Evolutionary conservation across 805 yeast genomes (phyloP).

Genomic region (Vanderwaltozyma yarrowii): DNA sequence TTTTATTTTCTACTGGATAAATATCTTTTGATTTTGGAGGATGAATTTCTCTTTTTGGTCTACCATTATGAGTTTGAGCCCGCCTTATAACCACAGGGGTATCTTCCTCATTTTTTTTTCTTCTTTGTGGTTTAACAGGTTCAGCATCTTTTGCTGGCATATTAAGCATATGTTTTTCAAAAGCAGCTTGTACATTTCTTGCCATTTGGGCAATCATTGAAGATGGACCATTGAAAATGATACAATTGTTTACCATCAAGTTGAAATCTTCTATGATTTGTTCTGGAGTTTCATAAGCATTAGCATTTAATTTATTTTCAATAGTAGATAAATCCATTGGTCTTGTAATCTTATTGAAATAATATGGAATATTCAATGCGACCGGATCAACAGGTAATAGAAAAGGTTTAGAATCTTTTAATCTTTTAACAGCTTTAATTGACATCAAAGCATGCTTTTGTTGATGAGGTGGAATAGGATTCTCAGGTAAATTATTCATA

Average conservation of each 20-base stretch:
- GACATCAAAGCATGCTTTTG: constrained; percentile 67
- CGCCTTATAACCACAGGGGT: constrained; percentile 46
- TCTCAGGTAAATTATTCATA: constrained; percentile 51
- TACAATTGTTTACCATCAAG: constrained; percentile 75
- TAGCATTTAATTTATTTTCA: constrained; percentile 61
- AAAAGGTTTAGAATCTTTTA: constrained; percentile 90
- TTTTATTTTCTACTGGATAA: constrained; percentile 53
- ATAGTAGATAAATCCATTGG: constrained; percentile 95
- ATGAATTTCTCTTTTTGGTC: constrained; percentile 93
- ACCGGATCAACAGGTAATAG: constrained; percentile 82
- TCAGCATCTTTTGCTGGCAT: constrained; percentile 59
- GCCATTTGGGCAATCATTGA: constrained; percentile 88
- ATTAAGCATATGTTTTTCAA: constrained; percentile 85
- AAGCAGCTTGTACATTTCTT: constrained; percentile 77
- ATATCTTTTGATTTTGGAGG: constrained; percentile 94
- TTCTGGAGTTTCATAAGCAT: constrained; percentile 63
- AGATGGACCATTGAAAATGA: constrained; percentile 73
- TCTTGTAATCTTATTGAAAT: constrained; percentile 67
- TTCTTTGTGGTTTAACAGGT: constrained; percentile 25
- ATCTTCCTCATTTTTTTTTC: constrained; percentile 19
- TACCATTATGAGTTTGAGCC: constrained; percentile 64
- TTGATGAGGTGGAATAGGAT: constrained; percentile 77
- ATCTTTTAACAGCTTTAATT: constrained; percentile 75
- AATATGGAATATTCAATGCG: constrained; percentile 82
- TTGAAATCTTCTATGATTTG: constrained; percentile 70